phyloP scores from a whole-genome alignment of 257 asterid genomes.

The Petrea volubilis region DNA sequence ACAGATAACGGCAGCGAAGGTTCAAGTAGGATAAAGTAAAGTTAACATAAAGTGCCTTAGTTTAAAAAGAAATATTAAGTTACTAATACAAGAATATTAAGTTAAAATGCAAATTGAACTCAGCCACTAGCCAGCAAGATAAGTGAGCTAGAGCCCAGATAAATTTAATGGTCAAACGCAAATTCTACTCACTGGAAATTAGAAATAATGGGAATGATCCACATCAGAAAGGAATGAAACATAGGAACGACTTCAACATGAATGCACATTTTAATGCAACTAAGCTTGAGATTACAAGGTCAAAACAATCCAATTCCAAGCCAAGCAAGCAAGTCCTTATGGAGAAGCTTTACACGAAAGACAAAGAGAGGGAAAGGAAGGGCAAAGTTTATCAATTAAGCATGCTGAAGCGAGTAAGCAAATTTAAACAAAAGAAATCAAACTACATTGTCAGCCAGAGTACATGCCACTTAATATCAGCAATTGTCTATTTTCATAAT shows the following conservation, averaged over 20 bases:
- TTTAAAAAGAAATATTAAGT: neutral
- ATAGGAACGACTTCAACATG: neutral
- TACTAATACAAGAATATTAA: neutral
- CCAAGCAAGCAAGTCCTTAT: neutral
- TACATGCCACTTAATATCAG: neutral
- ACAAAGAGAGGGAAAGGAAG: neutral
- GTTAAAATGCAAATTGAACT: neutral
- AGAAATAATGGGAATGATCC: neutral
- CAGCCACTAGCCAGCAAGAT: neutral
- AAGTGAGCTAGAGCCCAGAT: neutral
- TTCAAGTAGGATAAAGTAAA: neutral
- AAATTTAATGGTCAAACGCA: neutral
- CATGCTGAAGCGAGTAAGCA: neutral
- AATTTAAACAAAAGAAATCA: slow-evolving; percentile 8
- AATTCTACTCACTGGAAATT: neutral
- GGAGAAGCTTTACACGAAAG: neutral
- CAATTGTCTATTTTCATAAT: neutral
- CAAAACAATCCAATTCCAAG: neutral
- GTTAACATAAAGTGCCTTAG: neutral
- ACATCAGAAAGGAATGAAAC: neutral
- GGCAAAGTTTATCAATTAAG: neutral
- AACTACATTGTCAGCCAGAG: neutral
- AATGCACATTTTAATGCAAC: neutral
- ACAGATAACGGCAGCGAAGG: neutral
- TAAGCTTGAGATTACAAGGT: slow-evolving; percentile 10